Percentiles rank a stretch among this genome's conserved stretches.
phyloP scores from a whole-genome alignment of 148 eudicot genomes.

The Fagopyrum tataricum region DNA sequence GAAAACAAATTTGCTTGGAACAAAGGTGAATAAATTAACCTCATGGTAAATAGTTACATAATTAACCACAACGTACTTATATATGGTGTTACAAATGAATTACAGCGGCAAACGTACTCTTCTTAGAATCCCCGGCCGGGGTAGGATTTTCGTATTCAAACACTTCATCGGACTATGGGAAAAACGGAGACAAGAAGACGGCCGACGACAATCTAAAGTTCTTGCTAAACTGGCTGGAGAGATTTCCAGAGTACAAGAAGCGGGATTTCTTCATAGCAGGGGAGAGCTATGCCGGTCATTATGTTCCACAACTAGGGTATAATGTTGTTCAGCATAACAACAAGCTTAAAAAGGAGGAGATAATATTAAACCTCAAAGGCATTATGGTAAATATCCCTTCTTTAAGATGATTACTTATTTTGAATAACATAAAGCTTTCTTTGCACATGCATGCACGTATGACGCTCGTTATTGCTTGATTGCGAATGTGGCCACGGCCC shows the following conservation, averaged over 20 bases:
- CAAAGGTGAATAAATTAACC: conserved; percentile 19
- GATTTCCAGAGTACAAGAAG: conserved; percentile 18
- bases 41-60: not conserved
- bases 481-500: not conserved
- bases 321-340: conserved; percentile 7
- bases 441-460: conserved; percentile 3
- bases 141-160: conserved; percentile 17
- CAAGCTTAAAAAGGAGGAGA: not conserved
- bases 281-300: conserved; percentile 18
- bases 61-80: not conserved
- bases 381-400: not conserved
- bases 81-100: not conserved
- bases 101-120: conserved; percentile 16
- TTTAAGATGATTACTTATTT: not conserved
- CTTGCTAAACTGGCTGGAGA: conserved; percentile 14
- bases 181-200: conserved; percentile 3
- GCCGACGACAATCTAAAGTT: conserved; percentile 12
- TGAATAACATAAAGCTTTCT: not conserved
- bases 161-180: not conserved
- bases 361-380: conserved; percentile 11
- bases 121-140: conserved; percentile 16
- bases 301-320: conserved; percentile 15
- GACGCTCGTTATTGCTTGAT: not conserved
- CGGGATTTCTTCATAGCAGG: conserved; percentile 16
- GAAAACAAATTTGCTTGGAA: conserved; percentile 36